A percentile compares a stretch with the other conserved stretches of the same genome.
These are phyloP conservation scores for Aspergillus asperescens DNA, from an alignment of 495 filamentous ascomycete genomes.

Conservation along the genomic window DNA sequence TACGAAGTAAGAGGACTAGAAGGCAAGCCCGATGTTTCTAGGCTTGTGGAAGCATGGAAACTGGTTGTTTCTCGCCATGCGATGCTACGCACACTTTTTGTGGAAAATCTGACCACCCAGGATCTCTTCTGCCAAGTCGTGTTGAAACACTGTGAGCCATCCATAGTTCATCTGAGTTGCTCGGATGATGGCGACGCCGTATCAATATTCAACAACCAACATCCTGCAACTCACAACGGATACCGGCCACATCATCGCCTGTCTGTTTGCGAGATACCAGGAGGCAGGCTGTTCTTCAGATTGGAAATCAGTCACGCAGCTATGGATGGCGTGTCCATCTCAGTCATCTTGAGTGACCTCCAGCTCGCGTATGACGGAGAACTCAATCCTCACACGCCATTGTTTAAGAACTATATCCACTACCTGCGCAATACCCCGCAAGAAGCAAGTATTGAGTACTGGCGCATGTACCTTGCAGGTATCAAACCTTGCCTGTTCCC, in stretches of 20 bases:
- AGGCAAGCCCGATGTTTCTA: constrained; percentile 28
- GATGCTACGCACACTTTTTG: constrained; percentile 49
- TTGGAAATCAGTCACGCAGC: constrained; percentile 54
- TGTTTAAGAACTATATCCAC: constrained; percentile 52
- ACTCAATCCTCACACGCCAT: constrained; percentile 32
- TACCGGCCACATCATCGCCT: constrained; percentile 42
- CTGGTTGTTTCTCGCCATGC: constrained; percentile 45
- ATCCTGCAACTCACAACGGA: constrained; percentile 32
- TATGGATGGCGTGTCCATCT: constrained; percentile 48
- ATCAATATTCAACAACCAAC: constrained; percentile 29
- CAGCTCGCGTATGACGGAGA: constrained; percentile 44
- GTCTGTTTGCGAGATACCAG: constrained; percentile 40
- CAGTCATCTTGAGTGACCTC: constrained; percentile 44
- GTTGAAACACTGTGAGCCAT: constrained; percentile 34
- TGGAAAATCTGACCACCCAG: constrained; percentile 40
- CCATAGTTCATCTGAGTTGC: constrained; percentile 34
- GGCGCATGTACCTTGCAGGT: constrained; percentile 45
- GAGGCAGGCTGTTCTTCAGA: constrained; percentile 41
- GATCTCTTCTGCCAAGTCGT: constrained; percentile 49
- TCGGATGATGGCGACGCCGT: constrained; percentile 28
- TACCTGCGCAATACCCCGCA: constrained; percentile 38
- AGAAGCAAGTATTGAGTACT: constrained; percentile 45
- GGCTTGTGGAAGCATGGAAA: constrained; percentile 44
- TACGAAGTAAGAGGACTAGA: constrained; percentile 48
- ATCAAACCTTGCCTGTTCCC: constrained; percentile 52